These are phyloP conservation scores for Dendrostoma leiphaemia DNA, from an alignment of 2,329 filamentous ascomycete genomes.

Conservation along the genomic window DNA sequence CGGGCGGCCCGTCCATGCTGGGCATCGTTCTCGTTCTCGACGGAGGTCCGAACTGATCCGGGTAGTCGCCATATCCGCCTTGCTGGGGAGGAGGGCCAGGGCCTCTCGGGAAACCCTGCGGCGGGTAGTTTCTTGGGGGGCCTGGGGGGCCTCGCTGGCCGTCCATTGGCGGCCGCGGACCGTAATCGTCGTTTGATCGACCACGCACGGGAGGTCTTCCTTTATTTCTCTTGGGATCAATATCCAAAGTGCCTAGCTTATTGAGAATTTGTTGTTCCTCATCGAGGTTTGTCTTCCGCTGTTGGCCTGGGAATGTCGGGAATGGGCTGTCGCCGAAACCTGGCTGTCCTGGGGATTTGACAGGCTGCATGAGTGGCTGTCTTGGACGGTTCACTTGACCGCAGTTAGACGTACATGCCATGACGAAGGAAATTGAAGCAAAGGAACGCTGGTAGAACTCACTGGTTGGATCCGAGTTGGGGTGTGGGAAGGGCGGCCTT, in stretches of 20 bases:
- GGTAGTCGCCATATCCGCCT: slow-evolving; percentile 35
- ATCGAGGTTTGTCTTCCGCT: slow-evolving; percentile 37
- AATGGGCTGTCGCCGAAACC: slow-evolving; percentile 41
- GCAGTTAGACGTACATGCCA: slow-evolving; percentile 16
- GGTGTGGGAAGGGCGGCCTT: slow-evolving; percentile 36
- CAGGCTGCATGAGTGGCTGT: slow-evolving; percentile 25
- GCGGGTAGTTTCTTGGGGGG: slow-evolving; percentile 34
- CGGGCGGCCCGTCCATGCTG: slow-evolving; percentile 35
- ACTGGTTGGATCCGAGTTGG: slow-evolving; percentile 41
- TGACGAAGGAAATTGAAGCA: slow-evolving; percentile 1
- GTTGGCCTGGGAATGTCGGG: slow-evolving; percentile 40
- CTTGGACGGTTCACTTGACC: slow-evolving; percentile 25
- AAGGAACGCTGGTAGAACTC: slow-evolving; percentile 23
- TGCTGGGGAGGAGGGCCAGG: slow-evolving; percentile 29
- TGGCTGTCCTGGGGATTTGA: slow-evolving; percentile 23
- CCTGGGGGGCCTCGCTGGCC: slow-evolving; percentile 32
- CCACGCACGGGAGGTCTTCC: slow-evolving; percentile 14
- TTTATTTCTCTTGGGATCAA: slow-evolving; percentile 23
- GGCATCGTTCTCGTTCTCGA: slow-evolving; percentile 64
- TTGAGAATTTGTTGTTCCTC: slow-evolving; percentile 40
- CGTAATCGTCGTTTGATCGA: slow-evolving; percentile 28
- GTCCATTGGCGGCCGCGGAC: slow-evolving; percentile 32
- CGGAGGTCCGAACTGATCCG: slow-evolving; percentile 48
- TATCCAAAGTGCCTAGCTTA: slow-evolving; percentile 40
- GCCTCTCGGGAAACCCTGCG: slow-evolving; percentile 35